Evolutionary conservation across 2,329 filamentous ascomycete species (phyloP).

Genomic region (Aschersonia sp.): DNA sequence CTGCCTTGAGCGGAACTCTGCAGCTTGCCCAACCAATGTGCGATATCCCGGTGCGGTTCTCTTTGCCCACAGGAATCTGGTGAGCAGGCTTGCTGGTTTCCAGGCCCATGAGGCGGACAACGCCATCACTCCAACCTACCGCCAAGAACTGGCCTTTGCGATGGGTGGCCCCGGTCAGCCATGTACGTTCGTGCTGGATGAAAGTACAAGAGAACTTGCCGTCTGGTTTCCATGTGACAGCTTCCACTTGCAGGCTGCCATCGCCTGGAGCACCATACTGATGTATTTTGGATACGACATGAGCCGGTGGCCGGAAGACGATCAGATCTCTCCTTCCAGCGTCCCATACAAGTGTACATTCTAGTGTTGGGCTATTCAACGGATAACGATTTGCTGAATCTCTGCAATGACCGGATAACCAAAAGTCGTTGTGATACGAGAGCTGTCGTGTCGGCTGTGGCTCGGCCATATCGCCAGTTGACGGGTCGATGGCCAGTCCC

Average conservation of each 20-base stretch:
- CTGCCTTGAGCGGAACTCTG: conserved; percentile 7
- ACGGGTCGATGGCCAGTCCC: no score
- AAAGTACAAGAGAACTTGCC: conserved; percentile 30
- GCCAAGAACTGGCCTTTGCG: conserved; percentile 57
- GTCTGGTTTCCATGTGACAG: conserved; percentile 52
- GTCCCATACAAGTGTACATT: no score
- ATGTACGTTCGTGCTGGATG: not conserved
- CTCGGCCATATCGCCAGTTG: no score
- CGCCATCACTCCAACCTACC: conserved; percentile 70
- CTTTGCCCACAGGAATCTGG: conserved; percentile 42
- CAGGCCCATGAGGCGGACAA: conserved; percentile 59
- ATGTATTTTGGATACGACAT: conserved; percentile 19
- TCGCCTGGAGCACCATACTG: conserved; percentile 25
- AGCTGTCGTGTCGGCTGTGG: no score
- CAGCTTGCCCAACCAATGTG: conserved; percentile 40
- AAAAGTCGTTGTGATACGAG: no score
- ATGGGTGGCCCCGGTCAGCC: not conserved
- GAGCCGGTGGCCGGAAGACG: no score
- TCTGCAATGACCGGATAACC: no score
- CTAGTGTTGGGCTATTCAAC: no score
- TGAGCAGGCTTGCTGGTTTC: conserved; percentile 74
- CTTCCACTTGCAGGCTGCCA: conserved; percentile 26
- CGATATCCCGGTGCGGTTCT: conserved; percentile 27
- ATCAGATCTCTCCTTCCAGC: no score
- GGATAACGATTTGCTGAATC: no score